These are phyloP conservation scores for Hansenula sp. DNA, from an alignment of 1,139 yeast species.

Conservation along the genomic window DNA sequence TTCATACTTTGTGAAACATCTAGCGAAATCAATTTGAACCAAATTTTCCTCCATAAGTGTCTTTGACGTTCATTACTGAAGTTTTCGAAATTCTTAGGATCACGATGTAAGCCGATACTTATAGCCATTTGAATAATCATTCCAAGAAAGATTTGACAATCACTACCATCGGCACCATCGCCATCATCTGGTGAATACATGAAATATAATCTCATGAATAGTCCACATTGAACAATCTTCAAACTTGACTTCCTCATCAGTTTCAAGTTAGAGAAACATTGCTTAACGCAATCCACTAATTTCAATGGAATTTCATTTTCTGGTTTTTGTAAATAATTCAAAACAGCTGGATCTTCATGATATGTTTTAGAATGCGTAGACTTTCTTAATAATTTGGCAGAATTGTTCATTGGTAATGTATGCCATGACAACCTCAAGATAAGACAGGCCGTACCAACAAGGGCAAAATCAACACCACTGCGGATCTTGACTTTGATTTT, in stretches of 20 bases:
- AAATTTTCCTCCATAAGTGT: slow-evolving; percentile 43
- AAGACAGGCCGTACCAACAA: slow-evolving; percentile 41
- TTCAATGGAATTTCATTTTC: slow-evolving; percentile 21
- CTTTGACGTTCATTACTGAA: slow-evolving; percentile 24
- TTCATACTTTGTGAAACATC: slow-evolving; percentile 41
- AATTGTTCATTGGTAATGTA: slow-evolving; percentile 37
- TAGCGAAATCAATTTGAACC: slow-evolving; percentile 38
- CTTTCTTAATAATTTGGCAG: slow-evolving; percentile 15
- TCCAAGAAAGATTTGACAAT: slow-evolving; percentile 38
- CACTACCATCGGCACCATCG: slow-evolving; percentile 44
- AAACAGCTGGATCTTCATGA: slow-evolving; percentile 11
- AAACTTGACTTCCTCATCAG: slow-evolving; percentile 32
- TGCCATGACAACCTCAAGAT: slow-evolving; percentile 47
- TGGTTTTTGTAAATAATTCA: slow-evolving; percentile 14
- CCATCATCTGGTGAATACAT: slow-evolving; percentile 48
- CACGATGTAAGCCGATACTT: slow-evolving; percentile 50
- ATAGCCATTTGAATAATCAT: slow-evolving; percentile 51
- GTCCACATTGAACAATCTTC: slow-evolving; percentile 45
- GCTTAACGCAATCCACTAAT: slow-evolving; percentile 26
- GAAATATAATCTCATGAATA: slow-evolving; percentile 43
- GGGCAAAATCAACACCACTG: slow-evolving; percentile 22
- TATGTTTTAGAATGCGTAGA: slow-evolving; percentile 14
- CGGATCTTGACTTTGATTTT: slow-evolving; percentile 22
- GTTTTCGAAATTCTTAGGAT: slow-evolving; percentile 42
- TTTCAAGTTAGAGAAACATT: slow-evolving; percentile 32